Base-by-base conservation (phyloP, 2,329 filamentous ascomycete genomes). In the Rutstroemia sp. region DNA sequence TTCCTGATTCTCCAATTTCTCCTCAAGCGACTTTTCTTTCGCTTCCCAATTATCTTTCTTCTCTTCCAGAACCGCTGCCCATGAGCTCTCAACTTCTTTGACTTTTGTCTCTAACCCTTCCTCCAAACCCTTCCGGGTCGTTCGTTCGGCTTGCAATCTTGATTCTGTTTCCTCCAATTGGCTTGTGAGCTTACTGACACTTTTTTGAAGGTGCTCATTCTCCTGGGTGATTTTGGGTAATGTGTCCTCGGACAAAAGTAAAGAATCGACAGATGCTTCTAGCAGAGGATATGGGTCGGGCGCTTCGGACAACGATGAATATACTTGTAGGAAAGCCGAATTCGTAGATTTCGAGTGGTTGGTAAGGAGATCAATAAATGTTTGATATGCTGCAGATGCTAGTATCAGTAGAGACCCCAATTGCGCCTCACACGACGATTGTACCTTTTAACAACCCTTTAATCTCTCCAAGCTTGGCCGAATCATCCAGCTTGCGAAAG, bases 11-110 rank as follows among this genome's bases (percentile, higher is more conserved):
- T 96, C 92, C 3, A 95, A 78, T 73, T 96, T 97, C 65, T 97
- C 92, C 67, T 96, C 91, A 58, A 96, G 73, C 27, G 82, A 84
- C 74, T 88, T 89, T 75, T 99, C 94, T 69, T 95, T 96, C 8
- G 92, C 86, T 54, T 88, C 85, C 94, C 94, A 99, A 68, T 99
- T 99, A 70, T 92, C 90, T 66, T 89, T 87, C 73, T 96, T 96
- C 76, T 99, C 94, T 56, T 88, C 85, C 51, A 99, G 71, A 4
- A 96, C 92, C 23, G 89, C 91, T 12, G 83, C 81, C 92, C 94
- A 99, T 2, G 90, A 94, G 14, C 82, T 76, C 72, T 97, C 91
- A 2, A 97, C 86, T 62, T 96, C 92, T 72, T 92, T 95, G 57
- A 95, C 87, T 68, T 86, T 89, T 57, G 73, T 75, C 65, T 96